phyloP scores from a whole-genome alignment of 2,329 filamentous ascomycete species.

The Calonectria hawksworthii region DNA sequence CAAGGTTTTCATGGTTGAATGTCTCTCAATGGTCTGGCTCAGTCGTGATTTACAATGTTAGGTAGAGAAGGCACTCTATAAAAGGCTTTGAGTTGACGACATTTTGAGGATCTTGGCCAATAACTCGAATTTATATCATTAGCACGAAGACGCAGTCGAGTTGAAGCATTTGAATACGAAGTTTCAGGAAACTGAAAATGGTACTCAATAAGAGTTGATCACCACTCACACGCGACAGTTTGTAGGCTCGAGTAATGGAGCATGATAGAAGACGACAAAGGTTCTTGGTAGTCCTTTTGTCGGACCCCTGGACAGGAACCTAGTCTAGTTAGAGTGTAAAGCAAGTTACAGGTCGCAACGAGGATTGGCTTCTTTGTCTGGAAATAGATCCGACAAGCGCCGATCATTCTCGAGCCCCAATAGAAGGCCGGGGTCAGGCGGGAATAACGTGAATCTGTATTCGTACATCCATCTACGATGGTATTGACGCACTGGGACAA shows the following conservation, averaged over 20 bases:
- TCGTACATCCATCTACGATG: neutral
- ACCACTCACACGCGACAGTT: neutral
- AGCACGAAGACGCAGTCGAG: too few species aligned
- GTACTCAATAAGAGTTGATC: neutral
- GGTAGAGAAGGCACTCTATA: too few species aligned
- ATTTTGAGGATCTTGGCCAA: neutral
- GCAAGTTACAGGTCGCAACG: neutral
- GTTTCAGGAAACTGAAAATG: neutral
- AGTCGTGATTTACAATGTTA: neutral
- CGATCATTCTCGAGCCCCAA: slow-evolving; percentile 14
- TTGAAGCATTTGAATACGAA: too few species aligned
- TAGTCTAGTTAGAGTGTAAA: slow-evolving; percentile 1
- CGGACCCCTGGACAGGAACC: neutral
- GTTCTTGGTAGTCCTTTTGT: neutral
- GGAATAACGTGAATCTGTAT: slow-evolving; percentile 23
- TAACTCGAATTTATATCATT: neutral
- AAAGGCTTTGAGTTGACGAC: neutral
- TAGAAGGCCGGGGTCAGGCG: slow-evolving; percentile 14
- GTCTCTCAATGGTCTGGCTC: neutral
- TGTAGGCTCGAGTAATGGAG: neutral
- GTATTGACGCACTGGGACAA: slow-evolving; percentile 7
- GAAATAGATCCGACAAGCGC: slow-evolving; percentile 21
- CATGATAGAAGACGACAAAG: neutral
- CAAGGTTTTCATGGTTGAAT: neutral
- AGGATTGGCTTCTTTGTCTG: slow-evolving; percentile 7